Evolutionary conservation across 371 early-diverging fungal genomes (phyloP).

Genomic region (Rhizomucor miehei): DNA sequence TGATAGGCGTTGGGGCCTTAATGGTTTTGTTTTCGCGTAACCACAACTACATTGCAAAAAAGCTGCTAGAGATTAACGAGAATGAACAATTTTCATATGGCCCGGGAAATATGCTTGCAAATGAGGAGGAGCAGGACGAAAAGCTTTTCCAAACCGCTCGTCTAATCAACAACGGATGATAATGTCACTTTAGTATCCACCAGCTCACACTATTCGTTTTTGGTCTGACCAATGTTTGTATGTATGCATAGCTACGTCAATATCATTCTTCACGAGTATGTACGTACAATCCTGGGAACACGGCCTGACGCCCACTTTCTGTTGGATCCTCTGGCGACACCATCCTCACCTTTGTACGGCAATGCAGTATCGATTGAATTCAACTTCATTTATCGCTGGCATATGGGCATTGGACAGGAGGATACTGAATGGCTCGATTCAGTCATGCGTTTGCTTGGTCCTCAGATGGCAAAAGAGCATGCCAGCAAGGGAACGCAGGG

Average conservation of each 20-base stretch:
- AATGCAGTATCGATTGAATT: conserved; percentile 54
- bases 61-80: conserved; percentile 43
- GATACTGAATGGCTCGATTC: conserved; percentile 36
- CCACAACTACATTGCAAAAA: conserved; percentile 52
- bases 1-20: conserved; percentile 35
- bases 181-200: too few species aligned
- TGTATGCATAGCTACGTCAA: conserved; percentile 27
- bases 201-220: too few species aligned
- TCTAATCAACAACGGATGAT: conserved; percentile 47
- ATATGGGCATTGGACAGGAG: conserved; percentile 41
- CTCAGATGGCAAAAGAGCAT: too few species aligned
- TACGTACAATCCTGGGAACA: conserved; percentile 46
- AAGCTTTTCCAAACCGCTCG: conserved; percentile 52
- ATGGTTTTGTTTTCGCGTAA: conserved; percentile 52
- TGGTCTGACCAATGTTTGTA: too few species aligned
- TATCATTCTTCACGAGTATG: conserved; percentile 45
- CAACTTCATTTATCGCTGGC: conserved; percentile 52
- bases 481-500: neutral
- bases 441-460: conserved; percentile 21
- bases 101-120: conserved; percentile 16
- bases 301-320: conserved; percentile 28
- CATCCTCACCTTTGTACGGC: conserved; percentile 31
- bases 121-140: conserved; percentile 44
- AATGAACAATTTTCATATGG: conserved; percentile 37
- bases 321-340: conserved; percentile 26